Conservation (phyloP, 768 basidiomycete species). For the Kondoa subrosea region DNA sequence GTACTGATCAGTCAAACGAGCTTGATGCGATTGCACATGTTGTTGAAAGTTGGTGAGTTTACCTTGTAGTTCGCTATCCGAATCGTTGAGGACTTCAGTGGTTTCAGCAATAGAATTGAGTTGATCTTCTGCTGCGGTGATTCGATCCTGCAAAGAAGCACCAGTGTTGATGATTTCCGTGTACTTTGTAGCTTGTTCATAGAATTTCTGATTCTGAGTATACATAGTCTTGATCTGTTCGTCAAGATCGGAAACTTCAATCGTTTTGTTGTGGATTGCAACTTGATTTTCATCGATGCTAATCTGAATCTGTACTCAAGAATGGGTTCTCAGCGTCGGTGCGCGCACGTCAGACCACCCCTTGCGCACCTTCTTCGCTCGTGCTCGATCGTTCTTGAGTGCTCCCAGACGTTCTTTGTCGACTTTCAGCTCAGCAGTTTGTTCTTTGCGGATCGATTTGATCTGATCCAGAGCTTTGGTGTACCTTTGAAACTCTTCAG, state of each 20-base stretch:
- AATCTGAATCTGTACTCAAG: conserved; percentile 35
- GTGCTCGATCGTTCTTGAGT: conserved; percentile 61
- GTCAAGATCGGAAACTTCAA: conserved; percentile 55
- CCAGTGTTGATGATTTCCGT: conserved; percentile 58
- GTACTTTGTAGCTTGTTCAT: conserved; percentile 68
- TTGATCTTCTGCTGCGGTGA: conserved; percentile 47
- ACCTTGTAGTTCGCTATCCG: conserved; percentile 2
- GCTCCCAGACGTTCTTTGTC: conserved; percentile 73
- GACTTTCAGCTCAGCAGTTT: conserved; percentile 71
- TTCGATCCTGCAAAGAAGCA: conserved; percentile 47
- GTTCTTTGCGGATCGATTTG: conserved; percentile 75
- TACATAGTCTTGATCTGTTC: conserved; percentile 48
- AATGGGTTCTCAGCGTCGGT: conserved; percentile 28
- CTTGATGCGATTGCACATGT: conserved; percentile 24
- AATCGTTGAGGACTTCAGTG: conserved; percentile 40
- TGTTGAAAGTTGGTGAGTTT: conserved; percentile 10
- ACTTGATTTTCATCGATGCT: conserved; percentile 38
- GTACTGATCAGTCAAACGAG: conserved; percentile 6
- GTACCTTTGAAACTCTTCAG: conserved; percentile 43
- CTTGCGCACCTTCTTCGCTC: conserved; percentile 52
- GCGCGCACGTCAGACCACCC: conserved; percentile 22
- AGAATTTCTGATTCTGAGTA: conserved; percentile 41
- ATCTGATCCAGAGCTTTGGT: conserved; percentile 92
- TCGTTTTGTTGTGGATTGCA: conserved; percentile 51
- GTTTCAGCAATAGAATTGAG: conserved; percentile 29